Evolutionary conservation across 1,284 basidiomycete species (phyloP), one percentile per base, ranked within the genome.

Genomic region (Schizopora paradoxa): DNA sequence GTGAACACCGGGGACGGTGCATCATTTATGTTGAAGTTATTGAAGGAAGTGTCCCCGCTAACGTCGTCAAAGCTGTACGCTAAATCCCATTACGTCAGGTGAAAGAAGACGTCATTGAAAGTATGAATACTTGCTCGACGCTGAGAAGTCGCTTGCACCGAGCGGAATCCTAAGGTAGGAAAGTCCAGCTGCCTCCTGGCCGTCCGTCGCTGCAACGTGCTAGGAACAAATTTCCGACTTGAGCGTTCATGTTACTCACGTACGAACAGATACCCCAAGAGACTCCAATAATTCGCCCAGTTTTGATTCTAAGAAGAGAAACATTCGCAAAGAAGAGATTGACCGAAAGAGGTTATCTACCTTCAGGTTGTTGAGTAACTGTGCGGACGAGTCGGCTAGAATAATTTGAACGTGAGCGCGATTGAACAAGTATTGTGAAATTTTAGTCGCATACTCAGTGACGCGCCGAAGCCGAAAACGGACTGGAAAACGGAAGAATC

Each of bases 121-220:
- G 33, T 18, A 23, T 22, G 22, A 25, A 19, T 16, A 51, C 66
- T 45, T 48, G 72, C 73, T 45, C n/a, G 49, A 61, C 8, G 67
- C 61, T 16, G 75, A 76, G 52, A 79, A 77, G 56, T 79, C 76
- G 3, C 73, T 73, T 10, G 76, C 74, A 14, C 76, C 76, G 26
- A 79, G 60, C 0, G 73, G 66, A 18, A 78, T 60, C 8, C 76
- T 68, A 44, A 79, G 60, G 47, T 71, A 73, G 43, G 64, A 73
- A 25, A 79, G 52, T 1, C 76, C 76, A 39, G 74, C 76, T 10
- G 67, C 64, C 40, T 69, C 66, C n/a, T 66, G 68, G 2, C 66
- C 72, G 54, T 77, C 69, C 0, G 66, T 68, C 1, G 72, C 74
- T 76, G 41, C 27, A 3, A 34, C 22, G 4, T 31, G 13, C n/a